Evolutionary conservation across 2,329 filamentous ascomycete genomes (phyloP), one percentile per base, ranked within the genome.

Genomic region (Didymellaceae sp.): DNA sequence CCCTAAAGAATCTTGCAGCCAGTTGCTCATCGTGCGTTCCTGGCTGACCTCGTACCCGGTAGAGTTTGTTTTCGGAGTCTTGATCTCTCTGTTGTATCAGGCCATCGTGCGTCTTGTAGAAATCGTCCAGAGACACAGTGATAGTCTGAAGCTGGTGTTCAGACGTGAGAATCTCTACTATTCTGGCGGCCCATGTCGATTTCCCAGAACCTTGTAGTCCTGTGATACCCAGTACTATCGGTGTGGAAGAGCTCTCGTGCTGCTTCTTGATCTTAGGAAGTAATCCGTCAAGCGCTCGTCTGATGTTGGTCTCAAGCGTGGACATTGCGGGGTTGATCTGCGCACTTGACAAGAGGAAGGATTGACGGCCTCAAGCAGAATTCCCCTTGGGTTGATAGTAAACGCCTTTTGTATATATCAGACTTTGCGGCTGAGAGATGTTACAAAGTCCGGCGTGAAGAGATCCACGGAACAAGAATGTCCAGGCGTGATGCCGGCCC

Each of bases 191-290:
- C 64, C 96, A 82, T 10, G 92, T 95, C 3, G 92, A 95, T 78
- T 97, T 97, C 61, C 93, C 93, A 28, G 90, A 88, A 54, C 93
- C 93, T 75, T 97, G 93, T 21, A 96, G 85, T 54, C 92, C 93
- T 64, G 95, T 96, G 64, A 97, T 82, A 37, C 91, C 93, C 56
- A 97, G 81, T 70, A 96, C 85, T 73, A 96, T 89, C 21, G 91
- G 91, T 16, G 81, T 82, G 42, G 76, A 55, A 2, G 63, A 62
- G n/a, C 26, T 31, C 41, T 61, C n/a, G 16, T 45, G 58, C 34
- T 50, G 54, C 2, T 53, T 18, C 32, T 54, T 58, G 33, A 72
- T 66, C 39, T 63, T 63, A 2, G 69, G 69, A 4, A 67, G 40
- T 7, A 72, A 57, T 13, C 60, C 43, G 14, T 67, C 57, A 9